A percentile compares a stretch with the other conserved stretches of the same genome.
Conservation (phyloP, 2,329 filamentous ascomycete species). For the Aureobasidium melanogenum region DNA sequence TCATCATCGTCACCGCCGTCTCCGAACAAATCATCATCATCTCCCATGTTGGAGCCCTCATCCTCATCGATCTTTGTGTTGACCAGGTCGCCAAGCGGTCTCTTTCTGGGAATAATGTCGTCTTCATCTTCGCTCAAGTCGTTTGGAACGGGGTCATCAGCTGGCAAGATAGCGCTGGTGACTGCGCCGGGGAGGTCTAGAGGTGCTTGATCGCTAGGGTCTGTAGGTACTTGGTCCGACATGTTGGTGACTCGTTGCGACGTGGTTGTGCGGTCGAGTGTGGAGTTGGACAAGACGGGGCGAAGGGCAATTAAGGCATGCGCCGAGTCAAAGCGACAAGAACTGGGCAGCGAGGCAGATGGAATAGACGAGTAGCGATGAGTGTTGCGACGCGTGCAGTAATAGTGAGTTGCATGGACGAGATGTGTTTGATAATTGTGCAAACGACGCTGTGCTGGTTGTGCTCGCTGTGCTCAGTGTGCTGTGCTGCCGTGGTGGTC, state of each 20-base stretch:
- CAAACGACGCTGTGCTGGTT: not conserved
- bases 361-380: not conserved
- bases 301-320: not conserved
- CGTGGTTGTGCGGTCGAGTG: not conserved
- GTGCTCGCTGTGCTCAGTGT: too few relatives aligned
- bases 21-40: conserved; percentile 39
- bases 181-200: conserved; percentile 16
- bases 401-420: not conserved
- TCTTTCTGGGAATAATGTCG: conserved; percentile 17
- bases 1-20: conserved; percentile 31
- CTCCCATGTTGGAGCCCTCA: conserved; percentile 24
- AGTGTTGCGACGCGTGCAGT: not conserved
- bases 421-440: not conserved
- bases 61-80: conserved; percentile 17
- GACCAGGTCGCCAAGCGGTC: conserved; percentile 13
- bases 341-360: not conserved
- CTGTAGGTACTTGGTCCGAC: not conserved
- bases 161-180: conserved; percentile 25
- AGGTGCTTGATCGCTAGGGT: not conserved
- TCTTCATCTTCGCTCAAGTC: conserved; percentile 17
- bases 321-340: not conserved
- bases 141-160: conserved; percentile 16
- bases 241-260: not conserved
- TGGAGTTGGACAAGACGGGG: not conserved
- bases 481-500: not conserved